Base-by-base conservation (phyloP, 257 asterid genomes). In the Solanum verrucosum region DNA sequence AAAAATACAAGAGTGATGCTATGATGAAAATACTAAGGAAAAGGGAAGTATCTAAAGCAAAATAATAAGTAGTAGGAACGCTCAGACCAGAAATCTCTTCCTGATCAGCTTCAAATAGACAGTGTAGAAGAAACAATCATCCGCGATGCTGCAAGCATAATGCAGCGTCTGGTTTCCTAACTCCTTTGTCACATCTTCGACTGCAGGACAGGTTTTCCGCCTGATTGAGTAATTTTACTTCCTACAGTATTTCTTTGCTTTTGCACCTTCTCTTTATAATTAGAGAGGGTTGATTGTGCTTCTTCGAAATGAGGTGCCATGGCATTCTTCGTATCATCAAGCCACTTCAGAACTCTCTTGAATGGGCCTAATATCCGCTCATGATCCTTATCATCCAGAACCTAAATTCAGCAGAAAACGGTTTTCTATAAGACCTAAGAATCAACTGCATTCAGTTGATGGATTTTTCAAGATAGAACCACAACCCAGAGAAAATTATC, bases 231-330 rank as follows among this genome's bases (percentile, higher is more conserved):
- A 40, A 38, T 49, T 49, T 49, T 49, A 49, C 59, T 49, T 49
- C 59, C 59, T 49, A 49, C 21, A 49, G 21, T 5, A 49, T 49
- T 75, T 46, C 18, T 86, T 87, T 73, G 87, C 88, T 89, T 90
- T 92, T 89, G 90, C 40, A 89, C 40, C 89, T 86, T 93, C 87
- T 86, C 93, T 84, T 91, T 93, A 23, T 20, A 90, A 87, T 75
- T 87, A 87, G 81, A 89, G 91, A 95, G 94, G 79, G 83, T 5
- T 34, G 93, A 59, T 59, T 93, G 95, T 7, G 91, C 92, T 88
- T 95, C 98, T 84, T 93, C 95, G 86, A 95, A 94, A 91, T 95
- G 95, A 77, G 98, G 98, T 35, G 83, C 73, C 0, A 90, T 91
- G 74, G 93, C 98, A 37, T 89, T 89, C 91, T 90, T 94, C 5